phyloP scores from a whole-genome alignment of 2,329 filamentous ascomycete species.

The Cercospora sp. region DNA sequence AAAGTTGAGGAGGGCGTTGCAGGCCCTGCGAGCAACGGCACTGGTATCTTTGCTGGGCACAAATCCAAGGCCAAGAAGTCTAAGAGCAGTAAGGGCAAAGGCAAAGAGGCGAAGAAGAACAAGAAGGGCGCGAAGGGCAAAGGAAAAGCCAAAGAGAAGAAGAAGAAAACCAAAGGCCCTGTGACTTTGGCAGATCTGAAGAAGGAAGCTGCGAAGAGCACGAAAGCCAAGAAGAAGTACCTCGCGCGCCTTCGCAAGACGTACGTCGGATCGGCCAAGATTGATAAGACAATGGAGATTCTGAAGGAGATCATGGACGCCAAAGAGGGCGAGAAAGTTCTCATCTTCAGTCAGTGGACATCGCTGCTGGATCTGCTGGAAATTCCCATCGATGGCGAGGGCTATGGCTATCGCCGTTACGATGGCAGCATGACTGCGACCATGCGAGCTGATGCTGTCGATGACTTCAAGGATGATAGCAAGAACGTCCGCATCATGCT shows the following conservation, averaged over 20 bases:
- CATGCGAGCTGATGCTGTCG: conserved; percentile 66
- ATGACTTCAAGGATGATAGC: conserved; percentile 64
- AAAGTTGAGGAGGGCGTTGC: conserved; percentile 17
- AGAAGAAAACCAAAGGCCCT: conserved; percentile 36
- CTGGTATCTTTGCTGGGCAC: conserved; percentile 13
- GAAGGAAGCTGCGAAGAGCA: conserved; percentile 64
- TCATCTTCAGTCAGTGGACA: conserved; percentile 82
- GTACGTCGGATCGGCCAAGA: conserved; percentile 75
- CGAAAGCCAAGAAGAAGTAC: conserved; percentile 66
- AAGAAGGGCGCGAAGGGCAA: conserved; percentile 21
- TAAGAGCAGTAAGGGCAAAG: conserved; percentile 15
- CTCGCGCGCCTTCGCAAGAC: conserved; percentile 65
- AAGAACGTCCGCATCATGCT: conserved; percentile 66
- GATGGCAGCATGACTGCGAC: conserved; percentile 72
- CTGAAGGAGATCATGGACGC: conserved; percentile 52
- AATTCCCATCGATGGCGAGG: conserved; percentile 63
- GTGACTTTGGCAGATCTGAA: conserved; percentile 66
- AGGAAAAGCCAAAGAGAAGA: conserved; percentile 28
- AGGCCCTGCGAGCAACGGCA: conserved; percentile 9
- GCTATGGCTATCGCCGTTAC: conserved; percentile 66
- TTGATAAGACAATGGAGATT: conserved; percentile 67
- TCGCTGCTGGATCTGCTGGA: conserved; percentile 75
- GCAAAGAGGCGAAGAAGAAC: conserved; percentile 9
- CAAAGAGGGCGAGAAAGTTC: conserved; percentile 68
- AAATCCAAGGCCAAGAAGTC: conserved; percentile 23